phyloP scores from a whole-genome alignment of 768 basidiomycete species.

The Termitomyces sp. region DNA sequence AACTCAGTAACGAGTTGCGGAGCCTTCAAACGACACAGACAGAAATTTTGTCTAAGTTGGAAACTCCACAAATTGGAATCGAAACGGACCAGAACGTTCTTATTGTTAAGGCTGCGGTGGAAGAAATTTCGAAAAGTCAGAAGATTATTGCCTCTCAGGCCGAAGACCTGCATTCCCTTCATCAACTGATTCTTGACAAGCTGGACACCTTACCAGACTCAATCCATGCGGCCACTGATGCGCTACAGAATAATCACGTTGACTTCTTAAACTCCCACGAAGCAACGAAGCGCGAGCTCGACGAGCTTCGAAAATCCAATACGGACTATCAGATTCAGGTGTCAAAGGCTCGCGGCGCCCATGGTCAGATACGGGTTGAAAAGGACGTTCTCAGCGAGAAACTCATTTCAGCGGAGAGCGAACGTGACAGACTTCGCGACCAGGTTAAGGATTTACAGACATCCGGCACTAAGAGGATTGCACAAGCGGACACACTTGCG shows the following conservation, averaged over 20 bases:
- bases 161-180: slow-evolving; percentile 42
- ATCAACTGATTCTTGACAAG: slow-evolving; percentile 47
- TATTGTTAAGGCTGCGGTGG: slow-evolving; percentile 43
- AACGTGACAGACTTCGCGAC: slow-evolving; percentile 54
- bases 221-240: slow-evolving; percentile 45
- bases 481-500: slow-evolving; percentile 42
- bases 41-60: slow-evolving; percentile 26
- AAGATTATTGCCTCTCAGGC: slow-evolving; percentile 40
- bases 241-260: slow-evolving; percentile 54
- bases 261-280: slow-evolving; percentile 58
- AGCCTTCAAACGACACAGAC: slow-evolving; percentile 33
- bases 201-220: slow-evolving; percentile 55
- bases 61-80: slow-evolving; percentile 16
- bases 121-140: slow-evolving; percentile 46
- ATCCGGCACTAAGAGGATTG: slow-evolving; percentile 31
- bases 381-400: slow-evolving; percentile 71
- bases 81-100: slow-evolving; percentile 29
- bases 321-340: slow-evolving; percentile 68
- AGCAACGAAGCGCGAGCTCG: slow-evolving; percentile 54
- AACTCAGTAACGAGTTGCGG: slow-evolving; percentile 38
- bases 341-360: slow-evolving; percentile 69
- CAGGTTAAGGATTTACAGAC: slow-evolving; percentile 53
- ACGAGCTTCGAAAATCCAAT: slow-evolving; percentile 64
- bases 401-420: slow-evolving; percentile 49
- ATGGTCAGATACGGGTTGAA: slow-evolving; percentile 77